phyloP scores from a whole-genome alignment of 306 rosid species.

The Sophora flavescens region DNA sequence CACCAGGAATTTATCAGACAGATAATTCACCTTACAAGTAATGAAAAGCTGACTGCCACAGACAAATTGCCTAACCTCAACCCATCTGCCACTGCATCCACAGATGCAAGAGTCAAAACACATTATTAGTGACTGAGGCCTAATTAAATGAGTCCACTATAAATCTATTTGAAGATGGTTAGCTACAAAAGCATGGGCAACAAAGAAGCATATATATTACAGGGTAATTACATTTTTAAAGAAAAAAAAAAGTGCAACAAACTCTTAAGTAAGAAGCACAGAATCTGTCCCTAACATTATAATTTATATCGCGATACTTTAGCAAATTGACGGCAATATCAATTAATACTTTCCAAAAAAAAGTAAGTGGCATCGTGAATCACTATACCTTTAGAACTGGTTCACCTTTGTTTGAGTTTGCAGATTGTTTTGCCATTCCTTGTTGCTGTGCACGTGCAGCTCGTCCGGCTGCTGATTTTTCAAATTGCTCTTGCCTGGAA shows the following conservation, averaged over 20 bases:
- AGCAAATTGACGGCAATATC: conserved; percentile 1
- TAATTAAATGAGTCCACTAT: conserved; percentile 17
- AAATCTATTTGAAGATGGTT: conserved; percentile 35
- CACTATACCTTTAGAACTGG: conserved; percentile 76
- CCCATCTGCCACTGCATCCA: conserved; percentile 94
- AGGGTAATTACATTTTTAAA: background rate
- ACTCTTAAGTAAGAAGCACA: conserved; percentile 14
- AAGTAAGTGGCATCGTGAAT: conserved; percentile 3
- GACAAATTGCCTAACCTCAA: conserved; percentile 50
- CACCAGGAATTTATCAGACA: conserved; percentile 34
- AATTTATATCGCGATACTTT: background rate
- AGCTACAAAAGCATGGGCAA: conserved; percentile 15
- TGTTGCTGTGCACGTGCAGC: conserved; percentile 87
- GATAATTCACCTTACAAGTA: conserved; percentile 54
- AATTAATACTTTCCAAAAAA: conserved; percentile 26
- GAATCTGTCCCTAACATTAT: conserved; percentile 11
- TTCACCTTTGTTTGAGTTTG: conserved; percentile 73
- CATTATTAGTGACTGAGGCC: conserved; percentile 35
- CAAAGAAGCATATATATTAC: conserved; percentile 35
- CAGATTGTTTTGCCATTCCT: conserved; percentile 75
- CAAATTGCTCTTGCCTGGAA: conserved; percentile 84
- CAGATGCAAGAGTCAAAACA: conserved; percentile 43
- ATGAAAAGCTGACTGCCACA: conserved; percentile 41
- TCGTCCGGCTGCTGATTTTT: conserved; percentile 87
- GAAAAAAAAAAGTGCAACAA: background rate